These are phyloP conservation scores for Setomelanomma holmii DNA, from an alignment of 2,329 filamentous ascomycete genomes.

Conservation along the genomic window DNA sequence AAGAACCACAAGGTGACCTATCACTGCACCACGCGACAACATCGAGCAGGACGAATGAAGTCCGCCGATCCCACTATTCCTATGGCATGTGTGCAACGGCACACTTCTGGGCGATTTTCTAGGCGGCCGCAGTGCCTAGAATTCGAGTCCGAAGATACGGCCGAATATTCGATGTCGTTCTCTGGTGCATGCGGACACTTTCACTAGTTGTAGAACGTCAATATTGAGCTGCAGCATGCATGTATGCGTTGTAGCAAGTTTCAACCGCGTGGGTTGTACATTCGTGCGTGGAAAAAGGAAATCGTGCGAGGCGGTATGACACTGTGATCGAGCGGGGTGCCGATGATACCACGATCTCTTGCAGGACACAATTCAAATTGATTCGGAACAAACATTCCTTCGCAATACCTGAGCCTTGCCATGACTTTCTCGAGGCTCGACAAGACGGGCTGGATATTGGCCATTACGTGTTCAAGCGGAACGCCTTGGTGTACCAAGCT, in stretches of 20 bases:
- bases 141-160: constrained; percentile 12
- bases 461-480: constrained; percentile 15
- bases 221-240: neutral
- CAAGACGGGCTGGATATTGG: neutral
- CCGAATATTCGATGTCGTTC: constrained; percentile 22
- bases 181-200: neutral
- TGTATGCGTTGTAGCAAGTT: neutral
- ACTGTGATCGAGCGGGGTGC: neutral
- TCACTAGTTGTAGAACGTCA: neutral
- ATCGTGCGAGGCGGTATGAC: neutral
- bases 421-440: neutral
- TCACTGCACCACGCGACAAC: no score
- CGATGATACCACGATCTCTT: neutral
- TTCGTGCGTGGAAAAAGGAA: no score
- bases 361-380: neutral
- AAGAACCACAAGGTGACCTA: no score
- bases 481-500: constrained; percentile 1
- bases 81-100: constrained; percentile 15
- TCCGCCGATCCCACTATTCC: neutral
- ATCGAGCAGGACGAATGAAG: no score
- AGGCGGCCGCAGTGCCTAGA: constrained; percentile 10
- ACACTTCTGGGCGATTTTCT: constrained; percentile 25
- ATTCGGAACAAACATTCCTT: neutral
- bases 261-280: neutral
- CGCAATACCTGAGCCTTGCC: neutral